Base-by-base conservation (phyloP, 345 rosid genomes). In the Turnera subulata region DNA sequence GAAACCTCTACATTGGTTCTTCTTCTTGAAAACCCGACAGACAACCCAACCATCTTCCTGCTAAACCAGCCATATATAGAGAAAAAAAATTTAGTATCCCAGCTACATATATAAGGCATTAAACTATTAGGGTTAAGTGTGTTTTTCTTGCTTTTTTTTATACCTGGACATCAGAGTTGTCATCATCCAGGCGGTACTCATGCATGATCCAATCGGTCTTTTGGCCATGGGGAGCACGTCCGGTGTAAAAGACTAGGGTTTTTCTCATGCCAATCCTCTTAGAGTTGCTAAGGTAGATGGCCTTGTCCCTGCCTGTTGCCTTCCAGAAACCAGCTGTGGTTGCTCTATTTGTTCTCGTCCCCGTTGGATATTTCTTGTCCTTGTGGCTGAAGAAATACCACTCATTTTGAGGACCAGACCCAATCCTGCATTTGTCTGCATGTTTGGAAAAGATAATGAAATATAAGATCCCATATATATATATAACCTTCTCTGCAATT, bases 131-230 rank as follows among this genome's bases (percentile, higher is more conserved):
- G n/a, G n/a, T n/a, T n/a, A n/a, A n/a, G n/a, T n/a, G n/a, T n/a
- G n/a, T n/a, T n/a, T n/a, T n/a, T n/a, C n/a, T n/a, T n/a, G n/a
- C n/a, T n/a, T n/a, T n/a, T n/a, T n/a, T n/a, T n/a, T n/a, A n/a
- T 63, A 85, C 96, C 90, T 85, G 96, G 49, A 78, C 66, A 26
- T 84, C 86, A 7, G 86, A 69, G 66, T 83, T 80, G 40, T 69
- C 82, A 26, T 86, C 94, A 0, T 83, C 87, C 10, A 93, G 61
- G 51, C 99, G 99, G 57, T 93, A 93, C 64, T 93, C 99, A n/a
- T 93, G 99, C 99, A 93, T 93, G 82, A 93, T 89, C 99, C 99
- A 93, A 38, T 93, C 96, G 0, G 96, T 89, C 73, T 89, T 93
- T 21, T 87, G 91, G 62, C 99, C 99, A 42, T 93, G 97, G 77